Percentiles rank a stretch among this genome's conserved stretches.
These are phyloP conservation scores for Hypoxylon sp. DNA, from an alignment of 2,329 filamentous ascomycete species.

Conservation along the genomic window DNA sequence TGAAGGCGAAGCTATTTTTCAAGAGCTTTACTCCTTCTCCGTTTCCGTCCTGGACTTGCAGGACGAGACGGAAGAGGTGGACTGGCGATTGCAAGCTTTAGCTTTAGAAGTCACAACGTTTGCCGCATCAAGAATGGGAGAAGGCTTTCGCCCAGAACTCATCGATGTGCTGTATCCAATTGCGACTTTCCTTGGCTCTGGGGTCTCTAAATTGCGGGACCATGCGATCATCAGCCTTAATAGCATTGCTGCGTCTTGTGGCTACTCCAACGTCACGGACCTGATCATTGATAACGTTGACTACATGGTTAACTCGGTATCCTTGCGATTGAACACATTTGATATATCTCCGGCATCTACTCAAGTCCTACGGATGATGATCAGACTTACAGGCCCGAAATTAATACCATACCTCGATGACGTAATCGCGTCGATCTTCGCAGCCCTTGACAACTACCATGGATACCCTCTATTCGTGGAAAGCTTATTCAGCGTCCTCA, in stretches of 20 bases:
- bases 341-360: constrained; percentile 93
- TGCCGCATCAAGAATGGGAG: constrained; percentile 76
- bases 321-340: constrained; percentile 89
- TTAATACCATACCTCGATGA: constrained; percentile 93
- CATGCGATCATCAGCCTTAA: constrained; percentile 90
- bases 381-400: constrained; percentile 84
- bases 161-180: constrained; percentile 93
- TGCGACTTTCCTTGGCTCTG: constrained; percentile 87
- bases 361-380: constrained; percentile 94
- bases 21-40: constrained; percentile 80
- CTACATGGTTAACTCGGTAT: constrained; percentile 95
- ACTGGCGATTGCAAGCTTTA: constrained; percentile 83
- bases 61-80: constrained; percentile 63
- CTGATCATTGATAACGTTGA: constrained; percentile 93
- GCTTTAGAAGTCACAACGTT: constrained; percentile 86
- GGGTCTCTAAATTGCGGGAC: constrained; percentile 75
- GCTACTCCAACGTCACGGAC: constrained; percentile 80
- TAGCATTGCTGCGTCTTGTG: constrained; percentile 80
- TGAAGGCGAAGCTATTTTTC: constrained; percentile 63
- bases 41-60: constrained; percentile 72
- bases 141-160: constrained; percentile 84
- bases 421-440: constrained; percentile 90
- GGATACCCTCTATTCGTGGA: constrained; percentile 91
- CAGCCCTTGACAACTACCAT: constrained; percentile 93
- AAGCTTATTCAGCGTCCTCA: constrained; percentile 84